Evolutionary conservation across 495 filamentous ascomycete species (phyloP), one percentile per base, ranked within the genome.

Genomic region (Xylaria nigripes): DNA sequence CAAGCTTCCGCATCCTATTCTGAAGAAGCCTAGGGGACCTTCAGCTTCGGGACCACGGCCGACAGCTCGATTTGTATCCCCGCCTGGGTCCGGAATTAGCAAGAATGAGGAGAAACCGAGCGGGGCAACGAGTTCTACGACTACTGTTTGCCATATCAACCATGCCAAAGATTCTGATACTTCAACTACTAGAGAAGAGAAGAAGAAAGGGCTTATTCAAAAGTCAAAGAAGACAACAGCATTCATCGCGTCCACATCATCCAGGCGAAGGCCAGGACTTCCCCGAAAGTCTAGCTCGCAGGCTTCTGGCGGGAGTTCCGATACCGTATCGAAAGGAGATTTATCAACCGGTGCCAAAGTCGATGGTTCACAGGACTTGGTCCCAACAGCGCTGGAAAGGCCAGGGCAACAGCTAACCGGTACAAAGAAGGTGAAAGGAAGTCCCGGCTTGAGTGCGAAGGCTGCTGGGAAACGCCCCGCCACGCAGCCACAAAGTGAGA

Each of bases 1-100:
- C 27, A 71, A 68, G 45, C 47, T 57, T 30, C 61, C 69, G 7
- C 77, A 72, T 61, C 72, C 76, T 0, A 79, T 79, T 42, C 59
- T 78, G 51, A 81, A 81, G 60, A 79, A 78, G 61, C 68, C 68
- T 41, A 73, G 77, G 52, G 74, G 71, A 8, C 75, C 76, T 50
- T 79, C 75, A 32, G 60, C 59, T 38, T 72, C 70, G n/a, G 74
- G 73, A 41, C 70, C 72, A 7, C 67, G 72, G 21, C 76, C 76
- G 22, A 78, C 74, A 23, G 76, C 77, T 32, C 72, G 76, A 41
- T 79, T 79, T 51, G 72, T 72, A 16, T 75, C 73, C 16, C 75
- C 76, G 6, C 70, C 69, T 24, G 68, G 61, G 19, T 71, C 71
- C 25, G 69, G 68, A n/a, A 68, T 64, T 40, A 68, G 71, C 48